phyloP scores from a whole-genome alignment of 768 basidiomycete species.

The Boletus vermiculosoides region DNA sequence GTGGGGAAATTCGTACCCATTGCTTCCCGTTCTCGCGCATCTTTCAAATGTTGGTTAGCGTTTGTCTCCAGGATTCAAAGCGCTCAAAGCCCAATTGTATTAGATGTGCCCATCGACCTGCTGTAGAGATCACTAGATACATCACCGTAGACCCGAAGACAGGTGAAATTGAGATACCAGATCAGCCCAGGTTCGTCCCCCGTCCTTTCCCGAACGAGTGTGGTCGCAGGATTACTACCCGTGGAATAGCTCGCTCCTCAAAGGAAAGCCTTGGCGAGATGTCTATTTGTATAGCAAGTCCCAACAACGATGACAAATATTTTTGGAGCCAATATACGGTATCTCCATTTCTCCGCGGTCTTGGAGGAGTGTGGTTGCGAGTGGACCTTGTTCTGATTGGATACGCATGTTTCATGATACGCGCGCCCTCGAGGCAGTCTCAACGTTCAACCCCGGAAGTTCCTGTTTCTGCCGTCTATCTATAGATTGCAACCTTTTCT shows the following conservation, averaged over 20 bases:
- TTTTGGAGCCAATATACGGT: conserved; percentile 3
- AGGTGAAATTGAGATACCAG: conserved; percentile 51
- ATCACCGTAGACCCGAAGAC: conserved; percentile 46
- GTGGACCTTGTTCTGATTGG: conserved; percentile 15
- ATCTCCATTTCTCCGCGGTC: conserved; percentile 25
- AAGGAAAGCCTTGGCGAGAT: conserved; percentile 36
- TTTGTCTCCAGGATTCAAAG: conserved; percentile 1
- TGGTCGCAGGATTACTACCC: conserved; percentile 8
- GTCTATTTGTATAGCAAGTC: conserved; percentile 24
- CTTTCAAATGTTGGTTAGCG: conserved; percentile 59
- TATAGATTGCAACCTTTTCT: conserved; percentile 21
- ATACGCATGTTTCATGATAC: conserved; percentile 22
- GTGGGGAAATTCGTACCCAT: conserved; percentile 37
- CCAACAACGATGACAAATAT: conserved; percentile 10
- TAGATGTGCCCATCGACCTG: conserved; percentile 66
- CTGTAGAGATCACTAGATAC: conserved; percentile 68
- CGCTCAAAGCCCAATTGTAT: conserved; percentile 6
- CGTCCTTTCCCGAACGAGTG: conserved; percentile 3
- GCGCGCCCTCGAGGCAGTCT: conserved; percentile 22
- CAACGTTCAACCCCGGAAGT: conserved; percentile 17
- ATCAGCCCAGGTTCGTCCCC: conserved; percentile 39
- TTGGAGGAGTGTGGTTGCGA: conserved; percentile 6
- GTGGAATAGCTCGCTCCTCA: conserved; percentile 30
- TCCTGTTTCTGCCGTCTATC: conserved; percentile 32
- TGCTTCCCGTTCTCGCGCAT: conserved; percentile 78